Percentiles rank a stretch among this genome's conserved stretches.
phyloP scores from a whole-genome alignment of 805 yeast genomes.

The fission yeast (Schizosaccharomyces pombe) region DNA sequence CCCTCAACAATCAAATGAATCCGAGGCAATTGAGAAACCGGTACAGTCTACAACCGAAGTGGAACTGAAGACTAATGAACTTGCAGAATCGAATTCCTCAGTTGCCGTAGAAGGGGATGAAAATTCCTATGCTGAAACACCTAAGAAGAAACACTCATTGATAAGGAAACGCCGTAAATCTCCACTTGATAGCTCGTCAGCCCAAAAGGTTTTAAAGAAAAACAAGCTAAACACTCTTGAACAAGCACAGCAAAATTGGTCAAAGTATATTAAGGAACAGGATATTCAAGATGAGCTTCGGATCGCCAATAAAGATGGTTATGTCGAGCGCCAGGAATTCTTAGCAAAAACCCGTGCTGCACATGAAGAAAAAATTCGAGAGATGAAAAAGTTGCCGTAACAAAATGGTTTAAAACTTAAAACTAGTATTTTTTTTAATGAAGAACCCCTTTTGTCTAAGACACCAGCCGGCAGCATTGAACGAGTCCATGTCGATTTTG shows the following conservation, averaged over 20 bases:
- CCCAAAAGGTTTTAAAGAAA: constrained; percentile 20
- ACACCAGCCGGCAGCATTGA: no score
- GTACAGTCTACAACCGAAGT: neutral
- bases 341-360: constrained; percentile 46
- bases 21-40: neutral
- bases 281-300: constrained; percentile 66
- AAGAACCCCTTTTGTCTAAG: no score
- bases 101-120: neutral
- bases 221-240: constrained; percentile 76
- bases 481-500: no score
- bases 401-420: no score
- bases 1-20: no score
- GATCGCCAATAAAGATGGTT: constrained; percentile 70
- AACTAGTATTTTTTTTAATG: no score
- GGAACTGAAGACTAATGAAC: neutral
- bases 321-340: constrained; percentile 76
- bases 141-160: neutral
- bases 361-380: constrained; percentile 27
- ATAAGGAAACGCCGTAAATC: neutral
- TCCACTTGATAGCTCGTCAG: neutral
- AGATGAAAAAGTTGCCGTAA: constrained; percentile 15
- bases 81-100: no score
- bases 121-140: neutral
- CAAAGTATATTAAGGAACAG: constrained; percentile 67
- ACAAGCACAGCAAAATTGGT: constrained; percentile 87